Base-by-base conservation (phyloP, 345 rosid genomes). In the Limnanthes douglasii region DNA sequence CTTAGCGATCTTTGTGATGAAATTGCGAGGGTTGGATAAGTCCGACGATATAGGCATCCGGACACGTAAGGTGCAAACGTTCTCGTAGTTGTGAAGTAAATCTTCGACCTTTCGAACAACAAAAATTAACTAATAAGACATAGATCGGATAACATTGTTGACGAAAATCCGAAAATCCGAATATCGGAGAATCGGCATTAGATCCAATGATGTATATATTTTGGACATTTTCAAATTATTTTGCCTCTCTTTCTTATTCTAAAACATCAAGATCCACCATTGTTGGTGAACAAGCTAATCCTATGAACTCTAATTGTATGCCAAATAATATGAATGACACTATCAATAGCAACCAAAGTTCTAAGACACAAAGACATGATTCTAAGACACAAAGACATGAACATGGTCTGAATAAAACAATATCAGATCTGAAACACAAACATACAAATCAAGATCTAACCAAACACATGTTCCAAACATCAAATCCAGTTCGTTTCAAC, bases 11-110 rank as follows among this genome's bases (percentile, higher is more conserved):
- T 86, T 86, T 0, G 94, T 77, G 49, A 80, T 77, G 76, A 80
- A 80, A 57, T 86, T 80, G 10, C 96, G 77, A 4, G 93, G 90
- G 52, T 86, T 80, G 13, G 78, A 24, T 17, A 86, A 62, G 51
- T 86, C 90, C 1, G 90, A 68, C 0, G 86, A 86, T 45, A 86
- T 81, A 1, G 96, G 96, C 96, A 86, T 86, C 33, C 94, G 61
- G n/a, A 81, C 96, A 5, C 92, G 72, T 39, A 86, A 40, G 1
- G 86, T 86, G 43, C 92, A 86, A 6, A 86, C 96, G 29, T 86
- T 86, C 25, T 80, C 83, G 28, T 69, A 86, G 45, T 86, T 80
- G 59, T 68, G 66, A 17, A 86, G 83, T 67, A 86, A 32, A 28
- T 86, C 90, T 42, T 86, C 96, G 18, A 77, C 94, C 93, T 79